Percentiles rank a stretch among this genome's conserved stretches.
Evolutionary conservation across 257 asterid genomes (phyloP).

Genomic region (Petrea volubilis): DNA sequence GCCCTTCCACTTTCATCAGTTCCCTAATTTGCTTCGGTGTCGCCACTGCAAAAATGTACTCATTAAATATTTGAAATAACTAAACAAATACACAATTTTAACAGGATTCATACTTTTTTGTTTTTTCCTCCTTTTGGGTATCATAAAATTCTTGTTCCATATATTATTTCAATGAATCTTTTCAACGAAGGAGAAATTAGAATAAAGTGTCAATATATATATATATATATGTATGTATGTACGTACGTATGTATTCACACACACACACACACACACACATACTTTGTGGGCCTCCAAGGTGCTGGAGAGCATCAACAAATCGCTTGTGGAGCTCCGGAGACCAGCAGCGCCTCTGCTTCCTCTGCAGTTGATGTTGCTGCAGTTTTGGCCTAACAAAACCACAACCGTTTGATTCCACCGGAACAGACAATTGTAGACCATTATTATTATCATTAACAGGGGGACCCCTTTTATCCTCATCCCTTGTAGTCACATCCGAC

Average conservation of each 20-base stretch:
- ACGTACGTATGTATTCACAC: no score
- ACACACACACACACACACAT: no score
- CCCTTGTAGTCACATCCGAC: not conserved
- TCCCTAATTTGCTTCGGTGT: slow-evolving; percentile 44
- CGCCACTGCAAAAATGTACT: slow-evolving; percentile 28
- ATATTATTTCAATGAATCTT: not conserved
- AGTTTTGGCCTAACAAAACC: slow-evolving; percentile 2
- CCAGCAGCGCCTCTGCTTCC: slow-evolving; percentile 71
- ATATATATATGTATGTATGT: no score
- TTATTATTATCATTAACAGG: slow-evolving; percentile 17
- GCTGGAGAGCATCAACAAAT: slow-evolving; percentile 51
- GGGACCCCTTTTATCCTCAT: slow-evolving; percentile 4
- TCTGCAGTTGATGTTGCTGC: slow-evolving; percentile 29
- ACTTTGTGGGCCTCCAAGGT: slow-evolving; percentile 65
- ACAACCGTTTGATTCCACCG: slow-evolving; percentile 2
- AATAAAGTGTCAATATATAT: no score
- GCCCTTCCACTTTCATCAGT: slow-evolving; percentile 41
- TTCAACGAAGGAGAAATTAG: not conserved
- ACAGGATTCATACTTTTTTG: not conserved
- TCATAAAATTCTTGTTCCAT: not conserved
- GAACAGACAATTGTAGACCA: slow-evolving; percentile 29
- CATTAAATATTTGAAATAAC: not conserved
- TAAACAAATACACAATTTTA: not conserved
- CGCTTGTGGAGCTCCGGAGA: slow-evolving; percentile 51
- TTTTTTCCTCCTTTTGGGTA: not conserved